Conservation (phyloP, 257 asterid species). For the Capsicum baccatum region DNA sequence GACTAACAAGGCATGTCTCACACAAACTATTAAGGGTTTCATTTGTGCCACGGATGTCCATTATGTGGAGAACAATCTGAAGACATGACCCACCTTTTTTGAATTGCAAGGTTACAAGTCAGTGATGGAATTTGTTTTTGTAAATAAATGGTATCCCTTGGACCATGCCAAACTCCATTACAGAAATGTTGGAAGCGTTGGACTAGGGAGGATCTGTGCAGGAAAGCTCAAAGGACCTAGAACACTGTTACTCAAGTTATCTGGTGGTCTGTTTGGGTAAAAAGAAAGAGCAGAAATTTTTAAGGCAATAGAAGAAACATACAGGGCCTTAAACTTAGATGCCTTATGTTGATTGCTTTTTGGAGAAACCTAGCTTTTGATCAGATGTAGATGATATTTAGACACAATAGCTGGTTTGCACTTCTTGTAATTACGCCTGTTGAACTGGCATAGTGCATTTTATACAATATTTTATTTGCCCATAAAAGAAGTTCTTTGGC, state of each 20-base stretch:
- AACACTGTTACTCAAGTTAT: constrained; percentile 9
- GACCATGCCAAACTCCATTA: background rate
- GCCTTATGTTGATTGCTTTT: background rate
- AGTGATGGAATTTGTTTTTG: background rate
- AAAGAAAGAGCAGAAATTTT: background rate
- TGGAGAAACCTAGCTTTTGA: background rate
- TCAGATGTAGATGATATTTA: background rate
- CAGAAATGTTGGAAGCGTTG: background rate
- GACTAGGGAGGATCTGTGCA: background rate
- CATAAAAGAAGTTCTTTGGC: background rate
- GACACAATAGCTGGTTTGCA: background rate
- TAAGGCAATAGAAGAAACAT: background rate
- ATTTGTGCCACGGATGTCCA: background rate
- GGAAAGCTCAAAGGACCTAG: background rate
- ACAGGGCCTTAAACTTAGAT: background rate
- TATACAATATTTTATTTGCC: background rate
- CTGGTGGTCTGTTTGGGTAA: background rate
- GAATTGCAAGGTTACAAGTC: constrained; percentile 1
- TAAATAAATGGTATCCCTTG: background rate
- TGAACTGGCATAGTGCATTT: background rate
- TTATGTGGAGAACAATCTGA: constrained; percentile 11
- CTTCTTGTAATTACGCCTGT: background rate
- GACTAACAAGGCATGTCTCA: background rate
- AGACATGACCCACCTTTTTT: background rate
- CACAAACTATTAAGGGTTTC: background rate